Percentiles rank a stretch among this genome's conserved stretches.
These are phyloP conservation scores for Byssoonygena ceratinophila DNA, from an alignment of 2,329 filamentous ascomycete species.

Conservation along the genomic window DNA sequence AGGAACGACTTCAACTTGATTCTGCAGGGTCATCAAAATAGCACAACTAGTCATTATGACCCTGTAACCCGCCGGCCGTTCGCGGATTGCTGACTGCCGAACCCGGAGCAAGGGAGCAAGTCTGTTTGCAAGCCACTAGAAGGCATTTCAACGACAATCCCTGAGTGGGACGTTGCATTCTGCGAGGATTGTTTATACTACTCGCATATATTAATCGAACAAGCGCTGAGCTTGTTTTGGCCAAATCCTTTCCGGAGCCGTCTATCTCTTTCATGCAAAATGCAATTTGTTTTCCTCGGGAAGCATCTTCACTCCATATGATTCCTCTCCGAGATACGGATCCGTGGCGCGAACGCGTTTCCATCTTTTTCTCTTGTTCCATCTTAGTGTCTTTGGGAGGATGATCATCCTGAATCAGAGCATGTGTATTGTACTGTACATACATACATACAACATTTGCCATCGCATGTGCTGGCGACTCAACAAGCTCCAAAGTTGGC, in stretches of 20 bases:
- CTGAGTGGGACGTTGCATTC: slow-evolving; percentile 5
- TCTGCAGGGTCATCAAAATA: background rate
- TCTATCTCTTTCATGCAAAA: background rate
- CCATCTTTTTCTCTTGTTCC: background rate
- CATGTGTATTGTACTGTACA: background rate
- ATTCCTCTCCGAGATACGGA: too few species aligned
- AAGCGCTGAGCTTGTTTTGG: slow-evolving; percentile 3
- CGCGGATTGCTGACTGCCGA: background rate
- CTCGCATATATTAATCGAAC: background rate
- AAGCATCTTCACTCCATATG: background rate
- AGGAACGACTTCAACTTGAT: too few species aligned
- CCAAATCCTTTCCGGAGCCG: background rate
- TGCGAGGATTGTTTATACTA: background rate
- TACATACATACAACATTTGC: too few species aligned
- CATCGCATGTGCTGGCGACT: background rate
- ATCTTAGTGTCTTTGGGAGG: background rate
- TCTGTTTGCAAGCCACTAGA: background rate
- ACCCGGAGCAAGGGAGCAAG: background rate
- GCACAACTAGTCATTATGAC: background rate
- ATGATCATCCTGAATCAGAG: background rate
- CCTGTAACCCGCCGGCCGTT: background rate
- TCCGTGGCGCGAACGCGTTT: too few species aligned
- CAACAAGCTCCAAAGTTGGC: background rate
- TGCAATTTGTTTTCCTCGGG: background rate
- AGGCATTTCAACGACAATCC: background rate